These are phyloP conservation scores for Sarocladium brachiariae DNA, from an alignment of 2,329 filamentous ascomycete species.

Conservation along the genomic window DNA sequence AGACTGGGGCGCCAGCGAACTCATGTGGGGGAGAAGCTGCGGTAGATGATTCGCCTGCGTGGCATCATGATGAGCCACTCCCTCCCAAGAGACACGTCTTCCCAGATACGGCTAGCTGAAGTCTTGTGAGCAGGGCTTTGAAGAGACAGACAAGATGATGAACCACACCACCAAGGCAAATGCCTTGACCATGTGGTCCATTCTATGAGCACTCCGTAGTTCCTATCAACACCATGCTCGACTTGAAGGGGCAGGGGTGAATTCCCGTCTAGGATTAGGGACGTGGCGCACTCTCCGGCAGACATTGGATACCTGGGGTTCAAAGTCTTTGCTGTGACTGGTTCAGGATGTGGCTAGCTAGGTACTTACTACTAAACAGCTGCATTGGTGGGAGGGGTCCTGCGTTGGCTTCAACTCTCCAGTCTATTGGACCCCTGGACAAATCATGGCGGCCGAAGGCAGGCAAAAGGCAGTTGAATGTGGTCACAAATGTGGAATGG, in stretches of 20 bases:
- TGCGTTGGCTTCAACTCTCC: neutral
- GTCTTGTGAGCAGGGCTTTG: neutral
- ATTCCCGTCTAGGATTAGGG: neutral
- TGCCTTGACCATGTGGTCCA: constrained; percentile 6
- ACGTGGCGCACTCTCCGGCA: constrained; percentile 6
- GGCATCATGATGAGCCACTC: constrained; percentile 1
- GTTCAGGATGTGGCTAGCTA: neutral
- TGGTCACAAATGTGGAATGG: neutral
- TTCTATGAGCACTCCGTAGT: neutral
- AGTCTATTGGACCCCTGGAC: neutral
- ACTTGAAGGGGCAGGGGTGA: neutral
- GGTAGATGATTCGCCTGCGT: constrained; percentile 7
- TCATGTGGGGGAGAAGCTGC: constrained; percentile 5
- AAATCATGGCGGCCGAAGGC: neutral
- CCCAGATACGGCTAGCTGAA: constrained; percentile 1
- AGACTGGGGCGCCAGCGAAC: neutral
- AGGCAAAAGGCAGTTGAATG: neutral
- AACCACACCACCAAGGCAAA: neutral
- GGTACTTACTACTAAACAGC: too few relatives aligned
- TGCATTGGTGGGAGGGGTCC: neutral
- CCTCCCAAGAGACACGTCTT: neutral
- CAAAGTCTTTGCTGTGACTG: neutral
- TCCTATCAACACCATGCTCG: neutral
- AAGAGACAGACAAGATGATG: neutral
- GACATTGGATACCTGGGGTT: constrained; percentile 7